phyloP scores from a whole-genome alignment of 345 rosid species.

The Salix caprea region DNA sequence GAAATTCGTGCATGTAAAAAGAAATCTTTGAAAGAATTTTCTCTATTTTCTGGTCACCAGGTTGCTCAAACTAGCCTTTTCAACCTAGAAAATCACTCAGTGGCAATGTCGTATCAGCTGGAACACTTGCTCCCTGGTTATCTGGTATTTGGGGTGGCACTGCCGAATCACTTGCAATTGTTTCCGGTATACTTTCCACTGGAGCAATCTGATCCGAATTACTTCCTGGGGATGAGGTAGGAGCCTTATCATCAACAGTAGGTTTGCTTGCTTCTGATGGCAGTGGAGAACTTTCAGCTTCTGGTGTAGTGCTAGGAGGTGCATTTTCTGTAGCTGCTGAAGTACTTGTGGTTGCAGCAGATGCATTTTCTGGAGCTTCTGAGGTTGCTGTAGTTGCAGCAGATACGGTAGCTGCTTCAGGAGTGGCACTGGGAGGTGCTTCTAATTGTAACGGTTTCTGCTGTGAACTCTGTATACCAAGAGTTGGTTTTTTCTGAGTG shows the following conservation, averaged over 20 bases:
- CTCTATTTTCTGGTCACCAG: background rate
- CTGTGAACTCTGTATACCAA: slow-evolving; percentile 40
- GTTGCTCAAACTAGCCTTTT: background rate
- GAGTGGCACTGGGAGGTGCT: slow-evolving; percentile 49
- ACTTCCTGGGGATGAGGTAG: slow-evolving; percentile 24
- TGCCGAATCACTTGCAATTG: slow-evolving; percentile 14
- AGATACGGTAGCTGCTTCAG: slow-evolving; percentile 16
- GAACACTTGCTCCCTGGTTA: slow-evolving; percentile 21
- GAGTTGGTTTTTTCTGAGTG: slow-evolving; percentile 60
- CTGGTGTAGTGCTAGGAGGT: slow-evolving; percentile 11
- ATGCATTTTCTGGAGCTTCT: slow-evolving; percentile 16
- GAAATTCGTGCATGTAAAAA: background rate
- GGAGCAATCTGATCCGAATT: slow-evolving; percentile 28
- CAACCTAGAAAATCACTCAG: slow-evolving; percentile 14
- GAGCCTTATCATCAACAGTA: slow-evolving; percentile 34
- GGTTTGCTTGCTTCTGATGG: slow-evolving; percentile 35
- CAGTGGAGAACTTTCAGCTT: slow-evolving; percentile 18
- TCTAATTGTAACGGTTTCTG: slow-evolving; percentile 54
- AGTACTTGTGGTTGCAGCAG: slow-evolving; percentile 27
- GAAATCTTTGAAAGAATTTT: slow-evolving; percentile 4
- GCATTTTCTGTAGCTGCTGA: slow-evolving; percentile 14
- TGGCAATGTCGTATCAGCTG: slow-evolving; percentile 7
- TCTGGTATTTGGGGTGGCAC: slow-evolving; percentile 21
- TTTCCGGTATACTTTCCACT: slow-evolving; percentile 23
- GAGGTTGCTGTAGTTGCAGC: slow-evolving; percentile 24